Conservation (phyloP, 805 yeast genomes). For the Metschnikowia lunata region DNA sequence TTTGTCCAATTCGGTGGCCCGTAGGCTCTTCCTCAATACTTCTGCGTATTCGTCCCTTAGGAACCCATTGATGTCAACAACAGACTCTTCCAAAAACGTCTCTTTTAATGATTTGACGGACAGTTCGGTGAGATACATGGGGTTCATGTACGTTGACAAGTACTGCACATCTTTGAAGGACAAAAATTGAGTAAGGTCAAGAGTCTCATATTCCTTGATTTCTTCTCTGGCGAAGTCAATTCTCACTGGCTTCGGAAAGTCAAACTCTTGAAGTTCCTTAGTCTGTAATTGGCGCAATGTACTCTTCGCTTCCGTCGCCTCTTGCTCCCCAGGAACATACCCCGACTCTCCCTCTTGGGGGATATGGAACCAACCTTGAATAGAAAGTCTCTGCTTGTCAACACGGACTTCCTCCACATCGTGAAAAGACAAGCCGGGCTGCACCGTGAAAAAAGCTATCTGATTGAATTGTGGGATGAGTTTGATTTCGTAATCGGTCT, state of each 20-base stretch:
- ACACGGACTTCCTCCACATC: conserved; percentile 96
- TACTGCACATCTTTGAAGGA: conserved; percentile 43
- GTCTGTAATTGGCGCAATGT: conserved; percentile 79
- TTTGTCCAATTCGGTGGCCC: conserved; percentile 57
- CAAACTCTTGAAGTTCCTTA: conserved; percentile 71
- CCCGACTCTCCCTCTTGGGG: conserved; percentile 94
- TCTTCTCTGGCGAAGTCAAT: conserved; percentile 39
- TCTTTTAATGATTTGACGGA: conserved; percentile 41
- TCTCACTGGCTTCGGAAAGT: conserved; percentile 67
- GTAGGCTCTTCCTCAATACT: conserved; percentile 43
- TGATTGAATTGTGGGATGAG: conserved; percentile 93
- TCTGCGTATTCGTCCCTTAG: conserved; percentile 53
- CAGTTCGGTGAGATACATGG: conserved; percentile 35
- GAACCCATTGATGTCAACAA: conserved; percentile 61
- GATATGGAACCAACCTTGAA: conserved; percentile 98
- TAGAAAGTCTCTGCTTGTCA: conserved; percentile 84
- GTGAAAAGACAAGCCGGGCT: conserved; percentile 95
- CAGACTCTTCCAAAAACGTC: conserved; percentile 62
- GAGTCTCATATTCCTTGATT: conserved; percentile 25
- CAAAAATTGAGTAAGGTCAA: conserved; percentile 3
- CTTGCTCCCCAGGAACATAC: conserved; percentile 76
- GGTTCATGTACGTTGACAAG: conserved; percentile 53
- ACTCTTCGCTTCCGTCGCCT: conserved; percentile 64
- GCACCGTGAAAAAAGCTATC: conserved; percentile 91
- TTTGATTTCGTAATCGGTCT: conserved; percentile 62